Base-by-base conservation (phyloP, 768 basidiomycete genomes). In the Cyclocybe aegerita region DNA sequence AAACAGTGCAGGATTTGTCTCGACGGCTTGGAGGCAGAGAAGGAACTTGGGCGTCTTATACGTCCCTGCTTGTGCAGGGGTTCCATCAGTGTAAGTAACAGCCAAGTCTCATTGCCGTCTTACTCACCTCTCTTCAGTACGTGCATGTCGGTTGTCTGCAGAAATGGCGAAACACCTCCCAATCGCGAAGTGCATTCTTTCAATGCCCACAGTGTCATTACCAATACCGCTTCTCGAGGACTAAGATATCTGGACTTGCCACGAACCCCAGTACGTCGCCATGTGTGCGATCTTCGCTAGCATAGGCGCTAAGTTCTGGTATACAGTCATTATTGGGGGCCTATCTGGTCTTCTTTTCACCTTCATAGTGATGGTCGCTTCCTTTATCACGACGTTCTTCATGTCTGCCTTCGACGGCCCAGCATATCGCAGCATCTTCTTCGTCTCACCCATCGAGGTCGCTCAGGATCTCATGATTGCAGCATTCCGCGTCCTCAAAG, bases 1-100 rank as follows among this genome's bases (percentile, higher is more conserved):
- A 86, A 79, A 60, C 87, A 88, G 62, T 94, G 93, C 61, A 78
- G 93, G 46, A 95, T 95, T 40, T 95, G 93, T 63, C 74, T 92
- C 23, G 86, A 88, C 35, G 85, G 88, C 4, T 66, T 70, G 9
- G 78, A 80, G 39, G 78, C 80, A 16, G 85, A 88, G 55, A 63
- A 56, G 0, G 75, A 79, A 17, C 70, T 87, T 36, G 93, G 93
- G 2, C 80, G 84, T 47, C 79, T 94, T 56, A 91, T 95, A 56
- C 82, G 85, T 30, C 93, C 93, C 4, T 90, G 89, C 65, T 71
- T 85, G 2, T 90, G 88, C 66, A 83, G 80, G 53, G 92, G 92
- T 38, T 85, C 86, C 15, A 89, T 93, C 52, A 86, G 84, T 52
- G 77, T 77, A 60, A 57, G 75, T 47, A 15, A 36, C 48, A 39